Percentiles rank a stretch among this genome's conserved stretches.
Evolutionary conservation across 1,139 yeast species (phyloP).

Genomic region (Scheffersomyces cryptocercus): DNA sequence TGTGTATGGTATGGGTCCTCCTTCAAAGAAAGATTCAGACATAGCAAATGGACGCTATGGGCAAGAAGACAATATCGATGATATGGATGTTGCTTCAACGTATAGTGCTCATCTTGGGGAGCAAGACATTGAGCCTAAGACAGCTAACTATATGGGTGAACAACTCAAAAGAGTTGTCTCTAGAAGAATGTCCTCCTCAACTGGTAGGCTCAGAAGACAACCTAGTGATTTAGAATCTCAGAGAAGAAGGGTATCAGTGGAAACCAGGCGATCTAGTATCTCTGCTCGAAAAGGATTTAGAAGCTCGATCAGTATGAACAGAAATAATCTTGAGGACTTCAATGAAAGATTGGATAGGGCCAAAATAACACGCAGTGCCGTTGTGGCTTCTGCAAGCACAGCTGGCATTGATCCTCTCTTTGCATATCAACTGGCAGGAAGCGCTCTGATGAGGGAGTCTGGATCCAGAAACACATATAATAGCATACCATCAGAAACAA

Average conservation of each 20-base stretch:
- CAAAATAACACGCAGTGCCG: constrained; percentile 16
- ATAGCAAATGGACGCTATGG: constrained; percentile 45
- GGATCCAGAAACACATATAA: constrained; percentile 2
- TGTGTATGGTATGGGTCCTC: constrained; percentile 72
- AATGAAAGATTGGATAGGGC: constrained; percentile 16
- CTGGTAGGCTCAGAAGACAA: background rate
- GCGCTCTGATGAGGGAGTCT: background rate
- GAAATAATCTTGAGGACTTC: constrained; percentile 9
- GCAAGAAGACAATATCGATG: constrained; percentile 4
- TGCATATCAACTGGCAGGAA: background rate
- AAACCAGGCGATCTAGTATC: background rate
- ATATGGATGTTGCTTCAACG: constrained; percentile 5
- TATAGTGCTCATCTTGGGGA: constrained; percentile 7
- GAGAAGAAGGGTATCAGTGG: constrained; percentile 1
- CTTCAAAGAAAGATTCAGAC: constrained; percentile 53
- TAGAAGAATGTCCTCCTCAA: constrained; percentile 8
- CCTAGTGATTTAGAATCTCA: constrained; percentile 11
- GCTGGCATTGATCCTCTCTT: constrained; percentile 15
- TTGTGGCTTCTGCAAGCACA: constrained; percentile 17
- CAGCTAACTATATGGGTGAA: constrained; percentile 35
- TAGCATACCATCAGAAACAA: background rate
- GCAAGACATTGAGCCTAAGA: constrained; percentile 6
- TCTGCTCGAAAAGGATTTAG: constrained; percentile 1
- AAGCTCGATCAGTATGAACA: background rate
- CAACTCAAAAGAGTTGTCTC: constrained; percentile 22